Conservation (phyloP, 78 protist species). For the Monocercomonoides exilis region DNA sequence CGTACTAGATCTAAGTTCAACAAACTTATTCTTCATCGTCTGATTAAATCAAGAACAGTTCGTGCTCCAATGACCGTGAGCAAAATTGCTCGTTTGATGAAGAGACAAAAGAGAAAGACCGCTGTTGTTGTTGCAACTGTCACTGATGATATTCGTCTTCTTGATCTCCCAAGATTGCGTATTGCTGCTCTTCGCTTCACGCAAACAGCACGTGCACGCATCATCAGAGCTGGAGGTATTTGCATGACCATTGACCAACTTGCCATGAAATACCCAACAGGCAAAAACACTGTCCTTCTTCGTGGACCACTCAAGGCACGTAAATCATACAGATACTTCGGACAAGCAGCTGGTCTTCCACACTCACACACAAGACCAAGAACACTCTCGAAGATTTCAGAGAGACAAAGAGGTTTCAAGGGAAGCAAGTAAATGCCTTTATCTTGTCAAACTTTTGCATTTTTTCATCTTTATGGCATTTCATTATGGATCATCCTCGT, state of each 20-base stretch:
- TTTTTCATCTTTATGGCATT: too few species aligned
- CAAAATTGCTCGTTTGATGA: constrained; percentile 42
- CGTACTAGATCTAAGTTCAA: constrained; percentile 91
- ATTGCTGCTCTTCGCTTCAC: constrained; percentile 92
- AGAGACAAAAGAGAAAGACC: constrained; percentile 24
- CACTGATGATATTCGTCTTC: constrained; percentile 89
- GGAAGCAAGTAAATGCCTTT: background rate
- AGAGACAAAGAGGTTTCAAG: background rate
- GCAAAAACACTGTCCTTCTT: constrained; percentile 83
- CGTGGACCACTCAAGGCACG: constrained; percentile 83
- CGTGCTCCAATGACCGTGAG: constrained; percentile 82
- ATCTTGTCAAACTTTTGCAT: too few species aligned
- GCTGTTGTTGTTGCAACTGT: constrained; percentile 94
- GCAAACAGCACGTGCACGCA: constrained; percentile 87
- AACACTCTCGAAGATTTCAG: background rate
- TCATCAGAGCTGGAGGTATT: constrained; percentile 92
- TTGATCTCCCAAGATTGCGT: constrained; percentile 67
- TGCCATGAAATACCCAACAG: constrained; percentile 87
- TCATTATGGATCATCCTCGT: too few species aligned
- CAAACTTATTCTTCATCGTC: constrained; percentile 81
- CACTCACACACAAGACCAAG: constrained; percentile 41
- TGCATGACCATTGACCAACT: constrained; percentile 95
- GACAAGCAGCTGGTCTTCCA: constrained; percentile 86
- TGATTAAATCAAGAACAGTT: constrained; percentile 68
- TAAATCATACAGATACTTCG: constrained; percentile 86